Percentiles rank a stretch among this genome's conserved stretches.
Conservation (phyloP, 2,329 filamentous ascomycete genomes). For the Trichoderma sp. region DNA sequence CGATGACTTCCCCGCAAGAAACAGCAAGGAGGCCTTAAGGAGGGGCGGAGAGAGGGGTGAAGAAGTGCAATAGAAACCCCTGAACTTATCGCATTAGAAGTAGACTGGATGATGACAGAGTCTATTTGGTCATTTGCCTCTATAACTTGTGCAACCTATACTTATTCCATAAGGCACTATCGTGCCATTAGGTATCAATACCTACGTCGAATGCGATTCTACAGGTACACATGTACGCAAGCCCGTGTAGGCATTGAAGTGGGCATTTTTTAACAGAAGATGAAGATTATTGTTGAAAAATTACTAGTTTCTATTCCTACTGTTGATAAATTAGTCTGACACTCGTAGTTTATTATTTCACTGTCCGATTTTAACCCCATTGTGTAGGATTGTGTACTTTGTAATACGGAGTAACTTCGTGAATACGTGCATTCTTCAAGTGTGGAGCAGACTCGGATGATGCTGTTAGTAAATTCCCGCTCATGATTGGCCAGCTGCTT, state of each 20-base stretch:
- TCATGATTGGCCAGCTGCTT: conserved; percentile 32
- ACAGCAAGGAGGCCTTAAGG: not conserved
- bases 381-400: not conserved
- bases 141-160: not conserved
- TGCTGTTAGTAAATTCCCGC: conserved; percentile 33
- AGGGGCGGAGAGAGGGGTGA: not conserved
- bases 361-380: not conserved
- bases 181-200: conserved; percentile 12
- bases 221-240: not conserved
- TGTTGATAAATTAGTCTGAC: not conserved
- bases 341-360: not conserved
- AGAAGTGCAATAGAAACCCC: not conserved
- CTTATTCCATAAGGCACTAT: not conserved
- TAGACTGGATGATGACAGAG: not conserved
- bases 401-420: not conserved
- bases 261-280: not conserved
- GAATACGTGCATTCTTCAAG: not conserved
- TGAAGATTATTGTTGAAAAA: not conserved
- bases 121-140: no score
- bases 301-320: no score
- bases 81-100: not conserved
- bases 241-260: not conserved
- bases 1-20: conserved; percentile 8
- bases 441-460: conserved; percentile 2
- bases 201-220: not conserved